phyloP scores from a whole-genome alignment of 2,329 filamentous ascomycete genomes.

The Fusarium odoratissimum region DNA sequence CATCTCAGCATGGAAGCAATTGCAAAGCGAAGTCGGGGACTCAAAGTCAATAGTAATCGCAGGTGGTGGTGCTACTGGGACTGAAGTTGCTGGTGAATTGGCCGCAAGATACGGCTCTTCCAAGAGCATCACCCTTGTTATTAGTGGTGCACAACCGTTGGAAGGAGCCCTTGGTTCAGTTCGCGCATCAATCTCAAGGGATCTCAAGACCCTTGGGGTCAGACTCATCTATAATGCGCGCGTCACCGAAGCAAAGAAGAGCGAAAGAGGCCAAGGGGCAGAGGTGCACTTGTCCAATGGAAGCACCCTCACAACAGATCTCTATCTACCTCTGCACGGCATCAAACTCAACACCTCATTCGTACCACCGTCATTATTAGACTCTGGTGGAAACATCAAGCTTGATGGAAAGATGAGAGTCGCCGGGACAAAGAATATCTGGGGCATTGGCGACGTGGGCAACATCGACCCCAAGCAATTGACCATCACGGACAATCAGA shows the following conservation, averaged over 20 bases:
- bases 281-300: constrained; percentile 48
- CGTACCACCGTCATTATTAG: constrained; percentile 49
- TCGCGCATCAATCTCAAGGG: constrained; percentile 42
- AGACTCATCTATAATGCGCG: constrained; percentile 48
- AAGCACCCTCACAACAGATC: constrained; percentile 47
- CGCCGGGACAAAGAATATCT: constrained; percentile 51
- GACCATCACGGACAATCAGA: constrained; percentile 49
- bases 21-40: constrained; percentile 39
- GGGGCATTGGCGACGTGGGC: constrained; percentile 57
- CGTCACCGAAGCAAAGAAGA: constrained; percentile 42
- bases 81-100: constrained; percentile 54
- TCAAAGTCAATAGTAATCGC: constrained; percentile 52
- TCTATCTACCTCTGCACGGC: constrained; percentile 61
- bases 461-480: constrained; percentile 54
- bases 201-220: constrained; percentile 45
- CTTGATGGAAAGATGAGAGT: constrained; percentile 51
- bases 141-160: constrained; percentile 37
- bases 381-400: constrained; percentile 48
- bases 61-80: constrained; percentile 53
- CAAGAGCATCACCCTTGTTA: constrained; percentile 45
- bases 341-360: constrained; percentile 57
- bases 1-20: constrained; percentile 49
- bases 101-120: constrained; percentile 46
- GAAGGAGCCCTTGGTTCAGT: constrained; percentile 45
- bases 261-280: constrained; percentile 4